Percentiles rank a stretch among this genome's conserved stretches.
Evolutionary conservation across 805 yeast species (phyloP).

Genomic region (Priceomyces medius): DNA sequence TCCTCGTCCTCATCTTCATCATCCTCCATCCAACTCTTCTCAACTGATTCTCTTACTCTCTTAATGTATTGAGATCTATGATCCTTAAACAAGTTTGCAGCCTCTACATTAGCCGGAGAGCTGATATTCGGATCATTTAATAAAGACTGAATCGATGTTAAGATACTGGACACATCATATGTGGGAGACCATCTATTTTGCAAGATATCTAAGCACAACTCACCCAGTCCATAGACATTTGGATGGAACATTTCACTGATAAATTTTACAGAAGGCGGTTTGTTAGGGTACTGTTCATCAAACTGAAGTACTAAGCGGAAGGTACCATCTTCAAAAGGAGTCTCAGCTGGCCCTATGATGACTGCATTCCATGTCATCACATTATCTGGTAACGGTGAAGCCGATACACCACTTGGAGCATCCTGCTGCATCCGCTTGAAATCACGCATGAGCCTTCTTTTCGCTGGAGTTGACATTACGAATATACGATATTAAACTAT

Average conservation of each 20-base stretch:
- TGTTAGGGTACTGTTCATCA: constrained; percentile 96
- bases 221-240: constrained; percentile 93
- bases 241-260: constrained; percentile 97
- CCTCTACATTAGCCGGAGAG: constrained; percentile 97
- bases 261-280: constrained; percentile 92
- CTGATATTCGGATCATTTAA: constrained; percentile 95
- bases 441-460: constrained; percentile 98
- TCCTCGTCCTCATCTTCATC: constrained; percentile 58
- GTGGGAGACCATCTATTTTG: constrained; percentile 99
- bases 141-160: constrained; percentile 88
- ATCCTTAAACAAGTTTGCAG: constrained; percentile 92
- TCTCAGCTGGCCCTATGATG: constrained; percentile 94
- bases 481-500: no score
- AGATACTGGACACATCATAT: constrained; percentile 91
- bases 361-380: constrained; percentile 99
- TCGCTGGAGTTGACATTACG: constrained; percentile 94
- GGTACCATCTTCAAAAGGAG: constrained; percentile 98
- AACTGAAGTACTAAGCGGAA: constrained; percentile 82
- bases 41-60: constrained; percentile 92
- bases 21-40: constrained; percentile 88
- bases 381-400: constrained; percentile 94
- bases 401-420: constrained; percentile 97
- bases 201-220: constrained; percentile 89
- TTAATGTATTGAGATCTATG: constrained; percentile 90
- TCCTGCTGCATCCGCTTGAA: constrained; percentile 97